Base-by-base conservation (phyloP, 495 filamentous ascomycete genomes). In the Tuber calosporum region DNA sequence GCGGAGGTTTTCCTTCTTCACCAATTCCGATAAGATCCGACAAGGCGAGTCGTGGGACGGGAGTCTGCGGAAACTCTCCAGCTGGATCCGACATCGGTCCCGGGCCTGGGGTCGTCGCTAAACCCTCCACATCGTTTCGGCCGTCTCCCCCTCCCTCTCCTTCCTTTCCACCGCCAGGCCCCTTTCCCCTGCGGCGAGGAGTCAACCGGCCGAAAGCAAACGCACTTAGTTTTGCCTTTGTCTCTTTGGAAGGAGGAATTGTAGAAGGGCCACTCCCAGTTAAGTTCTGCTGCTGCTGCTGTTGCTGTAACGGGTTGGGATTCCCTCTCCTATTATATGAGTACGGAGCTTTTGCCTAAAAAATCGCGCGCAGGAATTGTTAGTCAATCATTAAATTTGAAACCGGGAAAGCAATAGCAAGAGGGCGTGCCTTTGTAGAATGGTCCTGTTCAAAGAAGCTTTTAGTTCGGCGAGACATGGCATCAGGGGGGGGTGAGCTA, bases 1-100 rank as follows among this genome's bases (percentile, higher is more conserved):
- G 83, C 69, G 85, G 81, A 81, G 79, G n/a, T 77, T 80, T 69
- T 71, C 69, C 79, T 39, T 81, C 81, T 69, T 93, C 92, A 48
- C 87, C 85, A 79, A 90, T 89, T 62, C 90, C 89, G 73, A 97
- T 90, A 34, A 98, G 84, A 74, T 96, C 93, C 41, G 90, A 89
- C 76, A 97, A 87, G 66, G 91, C 88, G 43, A 96, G 84, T 66
- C 90, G 87, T 40, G 88, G 88, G 26, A 89, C 88, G 0, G 94
- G 94, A 4, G 94, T 96, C 62, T 88, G 89, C 4, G 91, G 87
- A 74, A 86, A 85, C 82, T 89, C 83, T 69, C 84, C 85, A 53
- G 76, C 70, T 2, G 81, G 77, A 58, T 85, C 85, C 8, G 74
- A 41, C 17, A 83, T 83, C 67, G 82, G 80, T 26, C 66, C 75